Evolutionary conservation across 2,329 filamentous ascomycete species (phyloP), one percentile per base, ranked within the genome.

Genomic region (Microdochium nivale): DNA sequence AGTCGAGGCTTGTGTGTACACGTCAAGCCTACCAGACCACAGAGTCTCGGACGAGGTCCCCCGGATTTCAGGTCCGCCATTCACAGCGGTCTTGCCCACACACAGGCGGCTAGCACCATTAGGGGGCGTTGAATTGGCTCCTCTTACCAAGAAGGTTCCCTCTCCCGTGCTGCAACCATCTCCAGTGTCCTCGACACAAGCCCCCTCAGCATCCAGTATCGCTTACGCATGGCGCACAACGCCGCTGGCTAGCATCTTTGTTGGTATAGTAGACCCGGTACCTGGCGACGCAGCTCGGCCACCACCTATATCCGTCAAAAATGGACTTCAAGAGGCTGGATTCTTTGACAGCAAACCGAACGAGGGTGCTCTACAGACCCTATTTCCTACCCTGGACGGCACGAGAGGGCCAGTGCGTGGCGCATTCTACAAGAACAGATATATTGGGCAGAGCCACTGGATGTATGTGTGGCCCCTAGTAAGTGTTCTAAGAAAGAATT

Each of bases 241-340:
- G 13, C 40, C 40, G 19, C 40, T 44, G 19, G 40, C 40, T 13
- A 44, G 40, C 40, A 44, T 44, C 40, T 44, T 44, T 19, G 19
- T 44, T 23, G 46, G 46, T 24, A 8, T 47, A 3, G 3, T n/a
- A 21, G n/a, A 21, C 3, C 5, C 3, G 65, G 64, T 9, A 24
- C 13, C 3, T 27, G n/a, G 46, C 23, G 30, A 3, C 7, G 4
- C 33, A 14, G n/a, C 33, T 14, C 11, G n/a, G 5, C 8, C 8
- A 14, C 33, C 33, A 19, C 33, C 13, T 14, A 19, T 37, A 4
- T 14, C 33, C 14, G n/a, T 16, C 33, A 19, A 14, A 16, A 16
- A 19, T 19, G n/a, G n/a, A 37, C 13, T 9, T 14, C 11, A 14
- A 32, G 25, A 32, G 25, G 23, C 25, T 30, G 21, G 10, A 23